These are phyloP conservation scores for Russula foetens DNA, from an alignment of 768 basidiomycete genomes.

Conservation along the genomic window DNA sequence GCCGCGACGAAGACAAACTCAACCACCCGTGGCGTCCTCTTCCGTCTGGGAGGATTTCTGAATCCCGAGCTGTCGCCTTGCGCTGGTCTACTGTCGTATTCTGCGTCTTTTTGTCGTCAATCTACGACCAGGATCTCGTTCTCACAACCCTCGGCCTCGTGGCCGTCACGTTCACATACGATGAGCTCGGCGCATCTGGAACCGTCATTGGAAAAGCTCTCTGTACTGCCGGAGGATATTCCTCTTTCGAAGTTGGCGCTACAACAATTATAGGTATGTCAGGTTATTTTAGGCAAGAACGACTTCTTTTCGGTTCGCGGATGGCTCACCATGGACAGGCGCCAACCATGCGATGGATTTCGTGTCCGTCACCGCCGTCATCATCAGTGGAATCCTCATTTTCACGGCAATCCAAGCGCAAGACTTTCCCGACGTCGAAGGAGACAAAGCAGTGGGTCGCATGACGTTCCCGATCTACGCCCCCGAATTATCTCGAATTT, in stretches of 20 bases:
- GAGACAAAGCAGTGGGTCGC: conserved; percentile 20
- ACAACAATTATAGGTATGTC: conserved; percentile 13
- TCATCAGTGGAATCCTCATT: conserved; percentile 18
- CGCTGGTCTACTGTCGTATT: conserved; percentile 18
- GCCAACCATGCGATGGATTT: conserved; percentile 8
- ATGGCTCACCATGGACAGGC: background rate
- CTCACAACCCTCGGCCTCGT: conserved; percentile 18
- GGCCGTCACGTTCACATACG: conserved; percentile 18
- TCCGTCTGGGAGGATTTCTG: conserved; percentile 22
- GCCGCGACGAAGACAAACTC: conserved; percentile 20
- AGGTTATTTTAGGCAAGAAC: background rate
- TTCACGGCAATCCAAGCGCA: conserved; percentile 22
- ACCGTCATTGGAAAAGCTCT: conserved; percentile 19
- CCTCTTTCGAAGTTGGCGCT: conserved; percentile 21
- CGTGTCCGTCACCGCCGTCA: conserved; percentile 16
- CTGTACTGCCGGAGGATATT: conserved; percentile 19
- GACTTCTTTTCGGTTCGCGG: background rate
- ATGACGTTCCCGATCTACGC: conserved; percentile 22
- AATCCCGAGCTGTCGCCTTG: conserved; percentile 12
- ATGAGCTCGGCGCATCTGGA: conserved; percentile 9
- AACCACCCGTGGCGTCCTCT: conserved; percentile 25
- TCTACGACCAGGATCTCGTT: conserved; percentile 16
- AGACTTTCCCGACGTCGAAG: conserved; percentile 24
- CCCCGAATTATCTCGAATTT: conserved; percentile 17
- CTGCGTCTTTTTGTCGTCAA: conserved; percentile 15